Conservation (phyloP, 805 yeast genomes). For the Lipomyces anomalus region DNA sequence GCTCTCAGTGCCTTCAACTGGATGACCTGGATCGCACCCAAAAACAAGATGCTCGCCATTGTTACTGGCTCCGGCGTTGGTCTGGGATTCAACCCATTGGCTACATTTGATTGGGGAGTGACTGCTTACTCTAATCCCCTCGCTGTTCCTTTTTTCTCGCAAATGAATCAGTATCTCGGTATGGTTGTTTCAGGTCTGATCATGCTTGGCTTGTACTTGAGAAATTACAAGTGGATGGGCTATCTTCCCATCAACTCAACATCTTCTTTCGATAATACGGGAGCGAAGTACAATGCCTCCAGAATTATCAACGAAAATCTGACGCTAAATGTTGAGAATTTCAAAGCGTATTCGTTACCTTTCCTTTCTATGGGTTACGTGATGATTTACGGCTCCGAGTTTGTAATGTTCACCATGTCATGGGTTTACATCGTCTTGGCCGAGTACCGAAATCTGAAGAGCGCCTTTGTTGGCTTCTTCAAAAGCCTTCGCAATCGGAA, state of each 20-base stretch:
- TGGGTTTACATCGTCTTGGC: slow-evolving; percentile 11
- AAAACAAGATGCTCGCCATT: slow-evolving; percentile 54
- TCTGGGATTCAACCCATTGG: slow-evolving; percentile 57
- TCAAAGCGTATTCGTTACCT: slow-evolving; percentile 56
- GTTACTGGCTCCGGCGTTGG: slow-evolving; percentile 62
- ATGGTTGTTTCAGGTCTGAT: slow-evolving; percentile 31
- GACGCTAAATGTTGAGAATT: slow-evolving; percentile 42
- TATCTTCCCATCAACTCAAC: slow-evolving; percentile 48
- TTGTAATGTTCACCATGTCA: slow-evolving; percentile 20
- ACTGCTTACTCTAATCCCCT: slow-evolving; percentile 29
- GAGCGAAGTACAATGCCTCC: slow-evolving; percentile 42
- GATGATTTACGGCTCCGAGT: slow-evolving; percentile 21
- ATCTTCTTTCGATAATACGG: slow-evolving; percentile 29
- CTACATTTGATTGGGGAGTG: slow-evolving; percentile 62
- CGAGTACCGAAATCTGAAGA: slow-evolving; percentile 9
- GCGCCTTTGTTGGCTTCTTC: slow-evolving; percentile 3
- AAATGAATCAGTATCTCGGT: slow-evolving; percentile 35
- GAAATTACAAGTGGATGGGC: slow-evolving; percentile 47
- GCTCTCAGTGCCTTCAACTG: slow-evolving; percentile 56
- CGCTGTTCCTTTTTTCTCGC: slow-evolving; percentile 42
- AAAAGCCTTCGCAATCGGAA: neutral
- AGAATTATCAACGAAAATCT: slow-evolving; percentile 44
- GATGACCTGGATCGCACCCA: slow-evolving; percentile 60
- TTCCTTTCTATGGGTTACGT: slow-evolving; percentile 40
- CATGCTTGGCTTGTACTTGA: slow-evolving; percentile 36